phyloP scores from a whole-genome alignment of 1,139 yeast species.

The Suhomyces bribrorum region DNA sequence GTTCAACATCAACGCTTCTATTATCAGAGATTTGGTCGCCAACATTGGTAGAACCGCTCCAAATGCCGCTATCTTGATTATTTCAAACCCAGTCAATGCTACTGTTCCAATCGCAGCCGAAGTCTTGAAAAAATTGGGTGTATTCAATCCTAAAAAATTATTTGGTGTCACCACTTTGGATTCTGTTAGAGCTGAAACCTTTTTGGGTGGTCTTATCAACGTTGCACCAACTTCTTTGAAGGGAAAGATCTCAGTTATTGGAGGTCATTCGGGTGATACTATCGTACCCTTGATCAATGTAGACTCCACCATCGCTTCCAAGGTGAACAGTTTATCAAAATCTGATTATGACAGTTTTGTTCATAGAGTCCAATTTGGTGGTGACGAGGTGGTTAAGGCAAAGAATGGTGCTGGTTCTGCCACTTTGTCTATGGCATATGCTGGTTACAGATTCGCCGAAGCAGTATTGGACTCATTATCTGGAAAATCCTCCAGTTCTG shows the following conservation, averaged over 20 bases:
- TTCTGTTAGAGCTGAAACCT: slow-evolving; percentile 68
- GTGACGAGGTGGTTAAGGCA: slow-evolving; percentile 79
- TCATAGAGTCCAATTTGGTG: slow-evolving; percentile 71
- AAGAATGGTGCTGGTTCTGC: slow-evolving; percentile 79
- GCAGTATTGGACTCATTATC: slow-evolving; percentile 46
- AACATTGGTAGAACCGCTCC: slow-evolving; percentile 61
- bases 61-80: slow-evolving; percentile 62
- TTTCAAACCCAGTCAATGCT: slow-evolving; percentile 75
- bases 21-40: slow-evolving; percentile 60
- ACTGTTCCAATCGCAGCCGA: slow-evolving; percentile 78
- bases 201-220: slow-evolving; percentile 47
- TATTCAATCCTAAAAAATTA: slow-evolving; percentile 62
- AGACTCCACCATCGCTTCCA: slow-evolving; percentile 26
- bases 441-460: slow-evolving; percentile 69
- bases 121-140: slow-evolving; percentile 60
- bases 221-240: slow-evolving; percentile 40
- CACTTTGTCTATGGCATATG: slow-evolving; percentile 75
- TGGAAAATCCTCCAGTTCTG: slow-evolving; percentile 25
- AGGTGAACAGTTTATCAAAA: slow-evolving; percentile 31
- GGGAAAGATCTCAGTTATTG: slow-evolving; percentile 61
- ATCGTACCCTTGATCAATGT: slow-evolving; percentile 58
- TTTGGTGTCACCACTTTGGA: slow-evolving; percentile 78
- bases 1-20: slow-evolving; percentile 72
- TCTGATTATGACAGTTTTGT: slow-evolving; percentile 47
- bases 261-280: slow-evolving; percentile 79